Percentiles rank a stretch among this genome's conserved stretches.
phyloP scores from a whole-genome alignment of 2,329 filamentous ascomycete species.

The Fusarium hostae region DNA sequence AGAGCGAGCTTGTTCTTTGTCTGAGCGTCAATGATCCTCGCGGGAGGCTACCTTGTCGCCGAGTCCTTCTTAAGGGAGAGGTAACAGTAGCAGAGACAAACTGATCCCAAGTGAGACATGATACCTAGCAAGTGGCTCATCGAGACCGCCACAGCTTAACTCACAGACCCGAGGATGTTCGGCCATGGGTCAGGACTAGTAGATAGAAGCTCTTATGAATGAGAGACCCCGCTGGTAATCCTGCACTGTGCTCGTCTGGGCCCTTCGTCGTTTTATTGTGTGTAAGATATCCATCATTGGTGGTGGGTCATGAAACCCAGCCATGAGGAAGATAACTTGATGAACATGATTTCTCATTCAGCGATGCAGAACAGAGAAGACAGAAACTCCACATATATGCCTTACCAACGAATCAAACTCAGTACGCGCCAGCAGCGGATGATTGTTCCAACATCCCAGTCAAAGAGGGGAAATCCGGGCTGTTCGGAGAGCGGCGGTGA shows the following conservation, averaged over 20 bases:
- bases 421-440: slow-evolving; percentile 28
- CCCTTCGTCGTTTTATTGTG: slow-evolving; percentile 31
- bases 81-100: slow-evolving; percentile 32
- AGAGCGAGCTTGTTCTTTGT: slow-evolving; percentile 17
- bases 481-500: slow-evolving; percentile 35
- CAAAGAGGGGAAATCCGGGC: slow-evolving; percentile 34
- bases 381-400: slow-evolving; percentile 7
- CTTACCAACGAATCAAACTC: slow-evolving; percentile 19
- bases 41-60: slow-evolving; percentile 23
- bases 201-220: slow-evolving; percentile 18
- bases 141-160: slow-evolving; percentile 44
- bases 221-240: slow-evolving; percentile 35
- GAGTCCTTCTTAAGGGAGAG: slow-evolving; percentile 39
- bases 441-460: slow-evolving; percentile 35
- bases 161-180: slow-evolving; percentile 36
- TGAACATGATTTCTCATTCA: slow-evolving; percentile 1
- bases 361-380: slow-evolving; percentile 5
- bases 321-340: slow-evolving; percentile 29
- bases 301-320: slow-evolving; percentile 33
- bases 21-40: slow-evolving; percentile 20
- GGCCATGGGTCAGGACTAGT: slow-evolving; percentile 34
- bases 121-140: slow-evolving; percentile 39
- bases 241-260: slow-evolving; percentile 39
- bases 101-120: slow-evolving; percentile 40
- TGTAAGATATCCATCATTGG: slow-evolving; percentile 35